A percentile compares a stretch with the other conserved stretches of the same genome.
These are phyloP conservation scores for Globisporangium iwayamae DNA, from an alignment of 352 stramenopile species.

Conservation along the genomic window DNA sequence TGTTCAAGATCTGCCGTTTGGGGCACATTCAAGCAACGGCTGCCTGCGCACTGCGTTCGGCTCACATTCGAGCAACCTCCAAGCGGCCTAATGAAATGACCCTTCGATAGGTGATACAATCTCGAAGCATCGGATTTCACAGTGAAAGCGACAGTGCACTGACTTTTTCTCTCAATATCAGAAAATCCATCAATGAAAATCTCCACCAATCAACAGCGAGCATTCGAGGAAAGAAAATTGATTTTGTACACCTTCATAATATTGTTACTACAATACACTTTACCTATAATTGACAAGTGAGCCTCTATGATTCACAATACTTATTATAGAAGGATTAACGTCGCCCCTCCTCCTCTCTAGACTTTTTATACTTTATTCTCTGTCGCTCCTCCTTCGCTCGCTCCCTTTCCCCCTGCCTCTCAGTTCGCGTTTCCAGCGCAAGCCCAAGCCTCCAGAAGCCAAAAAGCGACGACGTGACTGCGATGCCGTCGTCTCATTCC, in stretches of 20 bases:
- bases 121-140: neutral
- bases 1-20: neutral
- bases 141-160: neutral
- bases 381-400: neutral
- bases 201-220: neutral
- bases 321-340: neutral
- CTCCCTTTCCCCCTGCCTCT: neutral
- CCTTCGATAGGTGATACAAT: neutral
- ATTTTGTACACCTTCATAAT: neutral
- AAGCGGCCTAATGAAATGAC: neutral
- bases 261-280: neutral
- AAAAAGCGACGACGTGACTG: neutral
- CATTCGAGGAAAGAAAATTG: neutral
- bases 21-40: neutral
- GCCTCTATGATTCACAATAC: neutral
- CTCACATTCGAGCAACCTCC: slow-evolving; percentile 1
- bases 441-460: neutral
- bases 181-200: neutral
- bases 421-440: neutral
- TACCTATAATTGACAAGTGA: too few relatives aligned
- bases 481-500: too few relatives aligned
- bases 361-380: neutral
- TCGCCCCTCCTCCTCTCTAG: neutral
- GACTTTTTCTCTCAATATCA: neutral
- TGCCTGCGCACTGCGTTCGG: neutral